Evolutionary conservation across 179 eudicot species (phyloP).

Genomic region (Camellia oleifera): DNA sequence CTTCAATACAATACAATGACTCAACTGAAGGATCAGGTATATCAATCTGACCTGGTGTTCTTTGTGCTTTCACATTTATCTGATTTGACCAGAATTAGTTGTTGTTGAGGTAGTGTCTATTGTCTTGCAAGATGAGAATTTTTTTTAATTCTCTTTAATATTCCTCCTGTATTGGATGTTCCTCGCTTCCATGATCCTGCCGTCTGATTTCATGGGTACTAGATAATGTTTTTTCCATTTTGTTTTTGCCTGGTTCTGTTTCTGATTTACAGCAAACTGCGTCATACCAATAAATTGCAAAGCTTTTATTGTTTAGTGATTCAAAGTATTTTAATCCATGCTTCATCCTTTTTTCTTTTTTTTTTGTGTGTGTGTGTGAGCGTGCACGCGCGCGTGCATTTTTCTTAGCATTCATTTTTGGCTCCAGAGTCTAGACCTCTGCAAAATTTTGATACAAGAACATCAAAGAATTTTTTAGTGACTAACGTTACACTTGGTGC

Average conservation of each 20-base stretch:
- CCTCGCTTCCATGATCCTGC: slow-evolving; percentile 7
- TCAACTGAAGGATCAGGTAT: neutral
- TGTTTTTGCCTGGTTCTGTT: slow-evolving; percentile 6
- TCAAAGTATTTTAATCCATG: neutral
- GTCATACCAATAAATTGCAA: slow-evolving; percentile 18
- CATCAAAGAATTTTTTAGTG: neutral
- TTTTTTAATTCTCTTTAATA: slow-evolving; percentile 3
- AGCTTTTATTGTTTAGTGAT: slow-evolving; percentile 3
- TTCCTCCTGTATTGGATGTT: slow-evolving; percentile 6
- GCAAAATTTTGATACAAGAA: neutral
- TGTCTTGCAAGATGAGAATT: slow-evolving; percentile 5
- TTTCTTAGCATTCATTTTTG: neutral
- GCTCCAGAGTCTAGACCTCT: neutral
- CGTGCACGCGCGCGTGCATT: too few species aligned
- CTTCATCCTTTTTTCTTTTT: neutral
- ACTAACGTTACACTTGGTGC: neutral
- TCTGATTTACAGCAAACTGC: slow-evolving; percentile 13
- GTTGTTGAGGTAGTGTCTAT: slow-evolving; percentile 15
- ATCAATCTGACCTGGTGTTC: slow-evolving; percentile 16
- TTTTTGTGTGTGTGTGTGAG: too few species aligned
- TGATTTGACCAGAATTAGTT: slow-evolving; percentile 18
- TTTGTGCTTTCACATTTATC: slow-evolving; percentile 9
- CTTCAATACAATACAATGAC: slow-evolving; percentile 11
- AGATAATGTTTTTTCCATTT: neutral
- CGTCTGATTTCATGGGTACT: neutral